Base-by-base conservation (phyloP, 345 rosid species). In the Melastoma malabathricum region DNA sequence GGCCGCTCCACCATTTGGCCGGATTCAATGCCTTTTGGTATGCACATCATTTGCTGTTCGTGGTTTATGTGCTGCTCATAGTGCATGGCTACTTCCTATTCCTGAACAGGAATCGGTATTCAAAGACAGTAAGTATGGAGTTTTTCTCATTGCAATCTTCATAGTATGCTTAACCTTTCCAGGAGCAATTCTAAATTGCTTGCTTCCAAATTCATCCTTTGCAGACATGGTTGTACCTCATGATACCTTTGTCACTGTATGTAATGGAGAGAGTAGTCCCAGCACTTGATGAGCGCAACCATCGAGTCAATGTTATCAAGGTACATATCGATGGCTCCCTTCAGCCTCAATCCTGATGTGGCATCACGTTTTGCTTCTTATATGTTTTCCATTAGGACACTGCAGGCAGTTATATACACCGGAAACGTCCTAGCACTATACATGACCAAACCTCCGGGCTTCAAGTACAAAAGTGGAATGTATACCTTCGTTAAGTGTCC, bases 11-110 rank as follows among this genome's bases (percentile, higher is more conserved):
- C 63, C 51, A 64, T 22, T 61, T 88, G 52, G 94, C 90, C 0
- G 97, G 97, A 19, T 92, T 92, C 66, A 92, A 92, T 75, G 66
- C 97, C 56, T 88, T 92, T 53, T 88, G 99, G 99, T 92, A 84
- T 62, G 80, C 99, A 6, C 97, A 88, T 62, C 99, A 92, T 65
- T 69, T 92, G 83, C 64, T 92, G 23, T 68, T 55, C 16, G 48
- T 87, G 55, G 96, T 78, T 47, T 87, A 92, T 69, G 41, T 78
- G 34, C 72, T 87, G 31, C 59, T 85, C 12, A 49, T 84, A 53
- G 14, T 81, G 60, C 99, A 92, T 59, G 97, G 99, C 48, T 76
- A 77, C 72, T 67, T 66, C 74, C 86, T 92, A 55, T 73, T 92
- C 60, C 51, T 83, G 31, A 57, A 48, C 43, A 77, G 73, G 71